Conservation (phyloP, 805 yeast species). For the Kodamaea laetipori region DNA sequence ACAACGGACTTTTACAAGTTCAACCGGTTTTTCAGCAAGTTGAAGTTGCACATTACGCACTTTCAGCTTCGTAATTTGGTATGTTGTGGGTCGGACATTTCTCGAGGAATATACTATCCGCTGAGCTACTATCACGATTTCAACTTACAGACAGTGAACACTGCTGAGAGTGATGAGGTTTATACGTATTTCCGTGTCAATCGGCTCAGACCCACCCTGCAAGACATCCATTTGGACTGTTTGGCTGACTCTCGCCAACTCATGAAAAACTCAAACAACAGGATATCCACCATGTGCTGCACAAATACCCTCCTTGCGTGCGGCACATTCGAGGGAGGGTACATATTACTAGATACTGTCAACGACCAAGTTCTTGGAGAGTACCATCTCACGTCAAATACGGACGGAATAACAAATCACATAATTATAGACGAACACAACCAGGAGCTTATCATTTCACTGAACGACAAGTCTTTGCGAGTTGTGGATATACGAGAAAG, state of each 20-base stretch:
- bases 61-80: conserved; percentile 59
- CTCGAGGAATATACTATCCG: conserved; percentile 43
- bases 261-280: conserved; percentile 33
- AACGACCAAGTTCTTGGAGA: conserved; percentile 29
- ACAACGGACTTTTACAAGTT: conserved; percentile 41
- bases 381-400: conserved; percentile 41
- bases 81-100: conserved; percentile 35
- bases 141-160: conserved; percentile 28
- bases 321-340: conserved; percentile 59
- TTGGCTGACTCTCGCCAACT: conserved; percentile 38
- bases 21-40: conserved; percentile 41
- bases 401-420: conserved; percentile 57
- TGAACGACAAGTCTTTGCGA: conserved; percentile 51
- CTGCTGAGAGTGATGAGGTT: conserved; percentile 28
- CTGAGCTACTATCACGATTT: conserved; percentile 36
- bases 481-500: conserved; percentile 35
- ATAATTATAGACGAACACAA: conserved; percentile 36
- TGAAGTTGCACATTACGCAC: conserved; percentile 55
- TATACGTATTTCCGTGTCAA: conserved; percentile 39
- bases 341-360: conserved; percentile 38
- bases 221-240: conserved; percentile 38
- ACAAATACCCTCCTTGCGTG: conserved; percentile 45
- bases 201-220: conserved; percentile 27
- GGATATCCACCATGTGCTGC: conserved; percentile 52
- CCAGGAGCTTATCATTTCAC: conserved; percentile 44